Conservation (phyloP, 2,329 filamentous ascomycete genomes). For the Sclerotinia spermophila region DNA sequence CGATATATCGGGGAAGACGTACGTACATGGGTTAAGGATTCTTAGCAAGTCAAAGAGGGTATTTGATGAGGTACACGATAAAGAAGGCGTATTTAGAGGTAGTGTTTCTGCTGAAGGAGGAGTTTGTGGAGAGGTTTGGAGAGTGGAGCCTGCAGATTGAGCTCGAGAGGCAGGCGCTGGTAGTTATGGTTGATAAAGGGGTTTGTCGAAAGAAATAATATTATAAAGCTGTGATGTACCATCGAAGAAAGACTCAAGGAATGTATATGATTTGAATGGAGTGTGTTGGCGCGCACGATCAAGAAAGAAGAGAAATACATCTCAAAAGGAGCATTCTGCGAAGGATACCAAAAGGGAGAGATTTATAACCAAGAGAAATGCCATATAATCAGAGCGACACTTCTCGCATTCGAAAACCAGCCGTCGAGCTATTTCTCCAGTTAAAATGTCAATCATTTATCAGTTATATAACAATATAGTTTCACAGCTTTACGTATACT, state of each 20-base stretch:
- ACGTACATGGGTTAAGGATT: neutral
- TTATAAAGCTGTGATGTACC: neutral
- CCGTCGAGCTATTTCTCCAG: no score
- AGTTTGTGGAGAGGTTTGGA: neutral
- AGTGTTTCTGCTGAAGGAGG: neutral
- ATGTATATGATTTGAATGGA: no score
- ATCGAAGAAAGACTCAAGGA: neutral
- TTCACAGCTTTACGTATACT: neutral
- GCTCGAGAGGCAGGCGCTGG: neutral
- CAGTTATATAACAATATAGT: neutral
- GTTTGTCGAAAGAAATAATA: neutral
- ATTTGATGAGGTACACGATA: neutral
- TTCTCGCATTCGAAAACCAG: no score
- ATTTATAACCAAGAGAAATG: neutral
- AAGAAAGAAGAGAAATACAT: neutral
- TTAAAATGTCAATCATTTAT: neutral
- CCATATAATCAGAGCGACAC: no score
- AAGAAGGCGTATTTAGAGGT: neutral
- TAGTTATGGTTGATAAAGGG: neutral
- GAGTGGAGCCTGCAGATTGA: neutral
- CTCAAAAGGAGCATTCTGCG: neutral
- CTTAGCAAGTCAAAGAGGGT: neutral
- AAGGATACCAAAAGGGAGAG: neutral
- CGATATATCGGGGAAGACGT: neutral
- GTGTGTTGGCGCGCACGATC: no score